phyloP scores from a whole-genome alignment of 2,329 filamentous ascomycete genomes.

The Dactylellina cionopaga region DNA sequence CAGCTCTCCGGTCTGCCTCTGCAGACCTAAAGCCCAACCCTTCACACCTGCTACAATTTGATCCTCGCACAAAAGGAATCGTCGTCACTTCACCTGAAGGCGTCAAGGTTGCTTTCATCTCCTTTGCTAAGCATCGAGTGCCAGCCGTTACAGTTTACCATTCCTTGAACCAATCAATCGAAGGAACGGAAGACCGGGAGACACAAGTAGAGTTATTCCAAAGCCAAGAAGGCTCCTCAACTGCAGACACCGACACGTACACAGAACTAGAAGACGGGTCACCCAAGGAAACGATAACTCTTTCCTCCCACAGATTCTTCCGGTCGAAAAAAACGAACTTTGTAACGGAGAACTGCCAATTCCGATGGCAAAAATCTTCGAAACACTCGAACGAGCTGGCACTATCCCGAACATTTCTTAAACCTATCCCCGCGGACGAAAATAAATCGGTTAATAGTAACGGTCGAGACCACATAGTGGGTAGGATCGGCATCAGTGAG shows the following conservation, averaged over 20 bases:
- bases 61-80: slow-evolving; percentile 3
- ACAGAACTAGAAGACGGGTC: background rate
- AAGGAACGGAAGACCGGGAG: background rate
- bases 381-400: background rate
- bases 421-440: background rate
- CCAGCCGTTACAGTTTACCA: slow-evolving; percentile 9
- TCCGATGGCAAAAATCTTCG: background rate
- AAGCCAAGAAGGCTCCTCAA: no score
- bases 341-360: background rate
- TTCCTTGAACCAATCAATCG: background rate
- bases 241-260: background rate
- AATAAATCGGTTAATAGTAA: background rate
- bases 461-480: background rate
- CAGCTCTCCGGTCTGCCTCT: background rate
- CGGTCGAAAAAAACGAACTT: slow-evolving; percentile 4
- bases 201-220: no score
- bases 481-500: slow-evolving; percentile 4
- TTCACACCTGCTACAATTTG: slow-evolving; percentile 6
- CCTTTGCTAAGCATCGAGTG: background rate
- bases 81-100: slow-evolving; percentile 1
- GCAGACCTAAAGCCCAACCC: slow-evolving; percentile 1
- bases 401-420: background rate
- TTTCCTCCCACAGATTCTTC: slow-evolving; percentile 17
- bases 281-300: slow-evolving; percentile 20
- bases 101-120: slow-evolving; percentile 1